These are phyloP conservation scores for Vitis hybrid DNA, from an alignment of 177 flowering plant genomes.

Conservation along the genomic window DNA sequence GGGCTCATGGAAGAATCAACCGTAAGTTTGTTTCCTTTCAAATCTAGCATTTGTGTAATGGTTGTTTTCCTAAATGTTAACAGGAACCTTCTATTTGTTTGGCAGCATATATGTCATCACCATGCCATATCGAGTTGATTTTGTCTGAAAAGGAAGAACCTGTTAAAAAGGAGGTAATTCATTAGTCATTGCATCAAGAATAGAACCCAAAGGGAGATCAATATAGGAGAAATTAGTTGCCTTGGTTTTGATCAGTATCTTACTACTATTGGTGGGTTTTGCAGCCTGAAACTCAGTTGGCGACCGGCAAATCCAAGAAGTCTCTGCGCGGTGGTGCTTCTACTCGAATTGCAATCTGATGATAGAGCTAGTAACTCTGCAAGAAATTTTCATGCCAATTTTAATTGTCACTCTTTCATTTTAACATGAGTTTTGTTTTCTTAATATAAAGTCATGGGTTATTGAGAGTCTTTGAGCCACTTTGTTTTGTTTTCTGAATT, in stretches of 20 bases:
- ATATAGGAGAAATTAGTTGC: neutral
- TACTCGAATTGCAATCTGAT: conserved; percentile 16
- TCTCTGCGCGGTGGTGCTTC: conserved; percentile 49
- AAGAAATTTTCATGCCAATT: neutral
- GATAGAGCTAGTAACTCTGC: neutral
- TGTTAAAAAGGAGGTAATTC: conserved; percentile 82
- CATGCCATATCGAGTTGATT: conserved; percentile 86
- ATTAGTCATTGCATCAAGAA: neutral
- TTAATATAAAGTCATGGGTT: conserved; percentile 2
- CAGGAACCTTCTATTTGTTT: neutral
- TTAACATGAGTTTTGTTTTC: conserved; percentile 1
- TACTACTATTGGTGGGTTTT: conserved; percentile 3
- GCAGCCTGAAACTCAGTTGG: conserved; percentile 72
- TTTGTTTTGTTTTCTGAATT: neutral
- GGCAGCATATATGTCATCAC: conserved; percentile 89
- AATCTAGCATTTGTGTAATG: neutral
- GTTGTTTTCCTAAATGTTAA: neutral
- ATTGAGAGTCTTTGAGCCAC: conserved; percentile 9
- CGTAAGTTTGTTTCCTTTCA: conserved; percentile 42
- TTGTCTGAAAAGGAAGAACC: conserved; percentile 90
- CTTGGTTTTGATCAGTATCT: neutral
- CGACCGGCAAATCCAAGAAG: conserved; percentile 54
- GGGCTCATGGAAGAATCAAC: conserved; percentile 94
- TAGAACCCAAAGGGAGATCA: neutral
- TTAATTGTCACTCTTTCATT: too few relatives aligned